phyloP scores from a whole-genome alignment of 2,329 filamentous ascomycete genomes.

The Ascochyta pisi region DNA sequence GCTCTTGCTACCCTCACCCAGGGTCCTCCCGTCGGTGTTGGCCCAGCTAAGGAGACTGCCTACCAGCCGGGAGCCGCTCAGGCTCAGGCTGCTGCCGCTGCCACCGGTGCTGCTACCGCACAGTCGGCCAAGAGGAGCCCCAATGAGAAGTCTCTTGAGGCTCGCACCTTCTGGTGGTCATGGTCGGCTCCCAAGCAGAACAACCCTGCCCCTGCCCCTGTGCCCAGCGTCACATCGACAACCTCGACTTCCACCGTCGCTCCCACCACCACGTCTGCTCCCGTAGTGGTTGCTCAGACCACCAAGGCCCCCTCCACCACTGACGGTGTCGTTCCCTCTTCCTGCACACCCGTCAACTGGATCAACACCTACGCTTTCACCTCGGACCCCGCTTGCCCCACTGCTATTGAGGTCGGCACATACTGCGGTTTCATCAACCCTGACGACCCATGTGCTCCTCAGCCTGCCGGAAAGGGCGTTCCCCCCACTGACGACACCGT shows the following conservation, averaged over 20 bases:
- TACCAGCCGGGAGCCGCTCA: slow-evolving; percentile 26
- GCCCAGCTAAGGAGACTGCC: slow-evolving; percentile 16
- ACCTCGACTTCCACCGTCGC: neutral
- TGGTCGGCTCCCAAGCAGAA: slow-evolving; percentile 1
- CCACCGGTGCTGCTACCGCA: slow-evolving; percentile 20
- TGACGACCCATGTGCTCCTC: slow-evolving; percentile 34
- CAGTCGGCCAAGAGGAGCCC: slow-evolving; percentile 23
- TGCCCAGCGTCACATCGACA: neutral
- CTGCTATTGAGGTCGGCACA: slow-evolving; percentile 31
- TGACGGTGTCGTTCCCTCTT: slow-evolving; percentile 24
- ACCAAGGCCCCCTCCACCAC: slow-evolving; percentile 26
- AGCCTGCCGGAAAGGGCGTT: slow-evolving; percentile 33
- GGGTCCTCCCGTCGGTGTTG: slow-evolving; percentile 28
- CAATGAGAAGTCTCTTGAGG: slow-evolving; percentile 9
- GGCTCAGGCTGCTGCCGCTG: slow-evolving; percentile 21
- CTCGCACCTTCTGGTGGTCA: slow-evolving; percentile 15
- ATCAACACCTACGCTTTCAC: slow-evolving; percentile 35
- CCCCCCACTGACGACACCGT: slow-evolving; percentile 30
- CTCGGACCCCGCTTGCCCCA: slow-evolving; percentile 28
- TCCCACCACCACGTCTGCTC: slow-evolving; percentile 3
- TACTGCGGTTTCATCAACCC: slow-evolving; percentile 40
- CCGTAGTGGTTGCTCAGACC: slow-evolving; percentile 6
- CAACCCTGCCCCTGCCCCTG: slow-evolving; percentile 2
- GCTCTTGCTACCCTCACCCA: slow-evolving; percentile 20
- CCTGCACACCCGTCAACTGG: slow-evolving; percentile 31